A percentile compares a stretch with the other conserved stretches of the same genome.
Evolutionary conservation across 257 asterid genomes (phyloP).

Genomic region (Solanum arcanum): DNA sequence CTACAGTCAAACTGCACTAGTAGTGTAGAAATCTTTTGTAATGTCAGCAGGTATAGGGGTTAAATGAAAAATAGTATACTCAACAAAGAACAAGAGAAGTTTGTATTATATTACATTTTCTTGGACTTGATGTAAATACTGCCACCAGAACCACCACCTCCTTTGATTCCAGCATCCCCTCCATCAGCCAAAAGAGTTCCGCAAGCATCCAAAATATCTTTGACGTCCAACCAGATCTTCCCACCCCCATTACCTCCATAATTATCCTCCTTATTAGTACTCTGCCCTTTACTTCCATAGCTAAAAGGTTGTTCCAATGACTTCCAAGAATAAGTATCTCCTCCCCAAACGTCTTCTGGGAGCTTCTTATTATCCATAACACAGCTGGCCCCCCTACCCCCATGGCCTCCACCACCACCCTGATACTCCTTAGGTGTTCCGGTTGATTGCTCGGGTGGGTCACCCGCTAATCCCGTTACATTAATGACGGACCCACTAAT

Average conservation of each 20-base stretch:
- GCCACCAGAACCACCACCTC: slow-evolving; percentile 96
- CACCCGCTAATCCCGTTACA: slow-evolving; percentile 54
- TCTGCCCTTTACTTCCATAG: slow-evolving; percentile 79
- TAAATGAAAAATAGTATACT: neutral
- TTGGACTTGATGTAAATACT: slow-evolving; percentile 57
- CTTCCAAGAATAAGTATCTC: slow-evolving; percentile 71
- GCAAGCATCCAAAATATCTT: slow-evolving; percentile 15
- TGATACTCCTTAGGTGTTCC: slow-evolving; percentile 55
- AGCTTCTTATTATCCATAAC: slow-evolving; percentile 58
- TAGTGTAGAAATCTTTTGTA: neutral
- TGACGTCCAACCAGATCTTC: slow-evolving; percentile 53
- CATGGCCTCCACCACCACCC: slow-evolving; percentile 87
- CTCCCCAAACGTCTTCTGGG: slow-evolving; percentile 86
- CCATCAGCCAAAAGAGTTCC: slow-evolving; percentile 74
- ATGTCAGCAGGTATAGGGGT: neutral
- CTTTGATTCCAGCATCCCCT: slow-evolving; percentile 75
- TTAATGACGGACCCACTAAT: slow-evolving; percentile 42
- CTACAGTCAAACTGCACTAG: neutral
- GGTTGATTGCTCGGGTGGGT: slow-evolving; percentile 22
- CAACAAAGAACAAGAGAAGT: neutral
- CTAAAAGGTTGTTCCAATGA: slow-evolving; percentile 47
- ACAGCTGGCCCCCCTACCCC: slow-evolving; percentile 88
- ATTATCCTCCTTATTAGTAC: slow-evolving; percentile 51
- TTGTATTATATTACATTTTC: slow-evolving; percentile 49
- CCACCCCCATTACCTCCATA: slow-evolving; percentile 91